Evolutionary conservation across 75 land plant genomes (phyloP).

Genomic region (Isoetes taiwanensis): DNA sequence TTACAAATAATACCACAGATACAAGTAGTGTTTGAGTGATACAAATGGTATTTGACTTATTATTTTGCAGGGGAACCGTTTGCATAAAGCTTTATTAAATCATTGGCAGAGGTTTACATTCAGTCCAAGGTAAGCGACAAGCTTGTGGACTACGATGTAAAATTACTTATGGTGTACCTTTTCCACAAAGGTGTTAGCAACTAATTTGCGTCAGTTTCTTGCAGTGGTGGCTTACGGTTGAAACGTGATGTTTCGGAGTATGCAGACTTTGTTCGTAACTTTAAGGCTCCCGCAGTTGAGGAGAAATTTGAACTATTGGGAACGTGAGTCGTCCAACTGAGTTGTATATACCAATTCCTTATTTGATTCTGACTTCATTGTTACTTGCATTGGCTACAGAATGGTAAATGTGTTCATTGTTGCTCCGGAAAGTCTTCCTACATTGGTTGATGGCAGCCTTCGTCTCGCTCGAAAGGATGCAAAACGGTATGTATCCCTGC

Average conservation of each 20-base stretch:
- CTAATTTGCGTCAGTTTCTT: background rate
- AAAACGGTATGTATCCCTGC: slow-evolving; percentile 35
- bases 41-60: too few species aligned
- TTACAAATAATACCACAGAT: too few species aligned
- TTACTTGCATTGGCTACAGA: slow-evolving; percentile 25
- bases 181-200: background rate
- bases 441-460: slow-evolving; percentile 71
- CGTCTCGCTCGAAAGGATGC: slow-evolving; percentile 81
- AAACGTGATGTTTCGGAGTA: slow-evolving; percentile 98
- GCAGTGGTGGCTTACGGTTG: slow-evolving; percentile 92
- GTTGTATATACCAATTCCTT: background rate
- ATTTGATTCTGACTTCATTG: background rate
- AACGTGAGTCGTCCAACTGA: slow-evolving; percentile 48
- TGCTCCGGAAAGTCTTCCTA: slow-evolving; percentile 84
- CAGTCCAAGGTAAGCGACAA: slow-evolving; percentile 68
- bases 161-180: background rate
- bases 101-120: slow-evolving; percentile 98
- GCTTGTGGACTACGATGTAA: too few species aligned
- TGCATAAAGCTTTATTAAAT: slow-evolving; percentile 66
- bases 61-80: slow-evolving; percentile 69
- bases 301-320: slow-evolving; percentile 93
- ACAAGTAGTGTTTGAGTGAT: too few species aligned
- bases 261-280: slow-evolving; percentile 92
- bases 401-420: slow-evolving; percentile 93
- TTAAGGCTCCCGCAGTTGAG: slow-evolving; percentile 93